Evolutionary conservation across 2,329 filamentous ascomycete genomes (phyloP).

Genomic region (Madurella mycetomatis): DNA sequence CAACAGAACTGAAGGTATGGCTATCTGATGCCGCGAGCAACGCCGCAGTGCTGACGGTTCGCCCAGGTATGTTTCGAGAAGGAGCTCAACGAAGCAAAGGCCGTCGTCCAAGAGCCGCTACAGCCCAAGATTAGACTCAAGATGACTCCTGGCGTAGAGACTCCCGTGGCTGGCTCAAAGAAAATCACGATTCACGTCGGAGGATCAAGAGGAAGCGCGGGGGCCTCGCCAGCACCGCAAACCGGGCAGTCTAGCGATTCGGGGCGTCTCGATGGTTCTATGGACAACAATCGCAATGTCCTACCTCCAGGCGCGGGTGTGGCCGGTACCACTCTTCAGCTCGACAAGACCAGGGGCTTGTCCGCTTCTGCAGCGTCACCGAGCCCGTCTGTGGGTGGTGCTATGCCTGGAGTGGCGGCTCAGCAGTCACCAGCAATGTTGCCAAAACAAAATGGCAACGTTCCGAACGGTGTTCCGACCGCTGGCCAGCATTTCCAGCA

Average conservation of each 20-base stretch:
- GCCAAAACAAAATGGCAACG: constrained; percentile 19
- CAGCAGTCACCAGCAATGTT: constrained; percentile 30
- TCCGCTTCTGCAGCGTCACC: constrained; percentile 42
- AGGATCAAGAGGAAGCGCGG: constrained; percentile 48
- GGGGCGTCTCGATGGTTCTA: constrained; percentile 29
- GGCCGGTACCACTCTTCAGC: constrained; percentile 10
- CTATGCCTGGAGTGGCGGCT: constrained; percentile 33
- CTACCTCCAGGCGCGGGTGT: constrained; percentile 9
- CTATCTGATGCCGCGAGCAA: background rate
- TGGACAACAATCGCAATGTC: constrained; percentile 29
- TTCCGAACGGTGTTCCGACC: constrained; percentile 29
- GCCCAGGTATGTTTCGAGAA: constrained; percentile 62
- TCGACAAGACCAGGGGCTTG: constrained; percentile 32
- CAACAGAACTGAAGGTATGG: constrained; percentile 71
- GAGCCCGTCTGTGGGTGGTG: constrained; percentile 39
- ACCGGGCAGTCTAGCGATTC: constrained; percentile 35
- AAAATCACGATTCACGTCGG: constrained; percentile 71
- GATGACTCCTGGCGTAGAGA: constrained; percentile 48
- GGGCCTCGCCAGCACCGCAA: constrained; percentile 47
- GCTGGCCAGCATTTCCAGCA: constrained; percentile 18
- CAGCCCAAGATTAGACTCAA: constrained; percentile 79
- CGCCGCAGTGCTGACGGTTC: constrained; percentile 10
- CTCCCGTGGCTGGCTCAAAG: constrained; percentile 43
- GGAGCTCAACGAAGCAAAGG: constrained; percentile 67
- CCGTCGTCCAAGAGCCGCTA: constrained; percentile 65